Percentiles rank a stretch among this genome's conserved stretches.
These are phyloP conservation scores for Rutstroemia sp. DNA, from an alignment of 2,329 filamentous ascomycete species.

Conservation along the genomic window DNA sequence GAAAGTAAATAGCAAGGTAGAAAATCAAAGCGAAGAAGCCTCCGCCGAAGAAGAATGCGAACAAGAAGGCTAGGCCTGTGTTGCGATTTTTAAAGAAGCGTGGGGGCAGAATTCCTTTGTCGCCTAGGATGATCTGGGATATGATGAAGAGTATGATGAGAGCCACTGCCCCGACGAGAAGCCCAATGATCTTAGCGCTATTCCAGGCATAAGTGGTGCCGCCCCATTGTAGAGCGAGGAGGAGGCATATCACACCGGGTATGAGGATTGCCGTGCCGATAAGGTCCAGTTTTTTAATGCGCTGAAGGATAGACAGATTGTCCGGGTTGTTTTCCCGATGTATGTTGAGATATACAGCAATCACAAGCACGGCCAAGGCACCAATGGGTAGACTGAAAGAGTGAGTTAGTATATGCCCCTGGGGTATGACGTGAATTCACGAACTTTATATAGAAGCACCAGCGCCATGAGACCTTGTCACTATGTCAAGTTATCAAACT, in stretches of 20 bases:
- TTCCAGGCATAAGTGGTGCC: slow-evolving; percentile 33
- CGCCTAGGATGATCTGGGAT: slow-evolving; percentile 29
- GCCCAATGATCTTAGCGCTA: slow-evolving; percentile 28
- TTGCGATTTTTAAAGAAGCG: slow-evolving; percentile 28
- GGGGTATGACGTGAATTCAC: neutral
- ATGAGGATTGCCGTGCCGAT: slow-evolving; percentile 31
- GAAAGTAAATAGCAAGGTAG: slow-evolving; percentile 30
- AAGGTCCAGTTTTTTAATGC: slow-evolving; percentile 29
- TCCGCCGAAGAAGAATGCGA: slow-evolving; percentile 21
- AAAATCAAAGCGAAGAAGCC: slow-evolving; percentile 27
- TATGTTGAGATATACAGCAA: slow-evolving; percentile 36
- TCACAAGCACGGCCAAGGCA: slow-evolving; percentile 32
- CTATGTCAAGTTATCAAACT: slow-evolving; percentile 2
- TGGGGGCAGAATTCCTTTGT: slow-evolving; percentile 32
- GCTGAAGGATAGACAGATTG: slow-evolving; percentile 16
- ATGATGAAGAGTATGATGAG: slow-evolving; percentile 27
- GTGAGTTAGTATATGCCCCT: neutral
- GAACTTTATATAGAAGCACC: slow-evolving; percentile 25
- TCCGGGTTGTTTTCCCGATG: slow-evolving; percentile 29
- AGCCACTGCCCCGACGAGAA: slow-evolving; percentile 28
- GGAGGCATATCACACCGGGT: slow-evolving; percentile 30
- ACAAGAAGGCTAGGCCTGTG: slow-evolving; percentile 15
- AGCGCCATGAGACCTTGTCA: slow-evolving; percentile 27
- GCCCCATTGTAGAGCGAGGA: slow-evolving; percentile 36
- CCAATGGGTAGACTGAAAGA: slow-evolving; percentile 26